Base-by-base conservation (phyloP, 306 rosid genomes). In the Geum urbanum region DNA sequence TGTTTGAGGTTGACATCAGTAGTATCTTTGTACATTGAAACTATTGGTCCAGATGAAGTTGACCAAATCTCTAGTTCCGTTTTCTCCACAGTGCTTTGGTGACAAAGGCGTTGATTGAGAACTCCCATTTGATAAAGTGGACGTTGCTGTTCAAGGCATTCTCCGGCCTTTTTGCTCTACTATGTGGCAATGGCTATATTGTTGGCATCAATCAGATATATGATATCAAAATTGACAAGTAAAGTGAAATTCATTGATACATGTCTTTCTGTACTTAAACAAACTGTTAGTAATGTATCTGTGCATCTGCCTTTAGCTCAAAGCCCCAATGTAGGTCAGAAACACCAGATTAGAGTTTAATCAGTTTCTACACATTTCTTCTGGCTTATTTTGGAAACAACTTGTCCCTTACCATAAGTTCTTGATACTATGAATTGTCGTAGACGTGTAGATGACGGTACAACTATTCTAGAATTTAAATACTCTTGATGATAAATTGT, bases 181-280 rank as follows among this genome's bases (percentile, higher is more conserved):
- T 90, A 59, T 92, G 97, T 50, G 97, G 98, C 79, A 92, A 92
- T 75, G 96, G 98, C 80, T 92, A 86, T 80, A 92, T 90, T 52
- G 98, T 92, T 68, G 98, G 98, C 79, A 88, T 92, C 87, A 92
- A 92, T 81, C 98, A 92, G 92, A 92, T 92, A 68, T 90, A 92
- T 45, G 98, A 92, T 82, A 83, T 92, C 72, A 79, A 84, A 73
- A 92, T 92, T 70, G 98, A 92, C 88, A 92, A 92, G 98, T 92
- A 92, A 9, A 91, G 63, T 7, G 61, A 57, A n/a, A 64, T 53
- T 67, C 68, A 64, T 69, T 32, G 5, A 22, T 14, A 44, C 72
- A 48, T 2, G 8, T 47, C 65, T 37, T 70, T 73, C 37, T 72
- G 58, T 83, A 49, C 61, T 53, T 65, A 16, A 20, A 48, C 67